Evolutionary conservation across 352 stramenopile genomes (phyloP).

Genomic region (Phytopythium boreale): DNA sequence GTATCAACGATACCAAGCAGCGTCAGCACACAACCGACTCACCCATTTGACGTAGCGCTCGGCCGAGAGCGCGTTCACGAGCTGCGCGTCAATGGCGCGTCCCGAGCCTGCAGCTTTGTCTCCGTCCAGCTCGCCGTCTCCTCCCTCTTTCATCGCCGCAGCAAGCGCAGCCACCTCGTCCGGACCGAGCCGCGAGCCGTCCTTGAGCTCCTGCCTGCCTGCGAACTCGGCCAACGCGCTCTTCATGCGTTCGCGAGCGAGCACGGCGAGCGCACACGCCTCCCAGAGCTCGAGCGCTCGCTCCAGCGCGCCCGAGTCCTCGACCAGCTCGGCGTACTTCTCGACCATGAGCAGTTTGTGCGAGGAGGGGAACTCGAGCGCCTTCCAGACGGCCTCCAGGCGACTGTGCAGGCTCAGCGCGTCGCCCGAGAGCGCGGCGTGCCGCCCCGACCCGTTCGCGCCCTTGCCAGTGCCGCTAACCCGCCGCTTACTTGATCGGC

Average conservation of each 20-base stretch:
- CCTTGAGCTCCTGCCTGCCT: conserved; percentile 27
- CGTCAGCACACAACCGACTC: neutral
- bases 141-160: neutral
- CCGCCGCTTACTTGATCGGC: conserved; percentile 13
- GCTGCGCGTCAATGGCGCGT: neutral
- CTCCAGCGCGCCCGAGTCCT: conserved; percentile 42
- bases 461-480: conserved; percentile 17
- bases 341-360: conserved; percentile 62
- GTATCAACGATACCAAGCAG: neutral
- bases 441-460: conserved; percentile 1
- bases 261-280: conserved; percentile 27
- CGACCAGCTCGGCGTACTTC: conserved; percentile 41
- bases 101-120: neutral
- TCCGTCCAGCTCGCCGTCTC: neutral
- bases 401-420: conserved; percentile 47
- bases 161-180: conserved; percentile 1
- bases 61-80: neutral
- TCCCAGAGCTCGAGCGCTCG: conserved; percentile 48
- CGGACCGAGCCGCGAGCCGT: conserved; percentile 15
- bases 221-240: conserved; percentile 30
- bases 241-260: conserved; percentile 51
- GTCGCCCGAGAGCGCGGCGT: conserved; percentile 27
- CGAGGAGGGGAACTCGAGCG: conserved; percentile 62
- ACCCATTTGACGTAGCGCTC: conserved; percentile 7
- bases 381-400: conserved; percentile 51